Evolutionary conservation across 176 grass and related monocot genomes (phyloP).

Genomic region (Phoenix dactylifera): DNA sequence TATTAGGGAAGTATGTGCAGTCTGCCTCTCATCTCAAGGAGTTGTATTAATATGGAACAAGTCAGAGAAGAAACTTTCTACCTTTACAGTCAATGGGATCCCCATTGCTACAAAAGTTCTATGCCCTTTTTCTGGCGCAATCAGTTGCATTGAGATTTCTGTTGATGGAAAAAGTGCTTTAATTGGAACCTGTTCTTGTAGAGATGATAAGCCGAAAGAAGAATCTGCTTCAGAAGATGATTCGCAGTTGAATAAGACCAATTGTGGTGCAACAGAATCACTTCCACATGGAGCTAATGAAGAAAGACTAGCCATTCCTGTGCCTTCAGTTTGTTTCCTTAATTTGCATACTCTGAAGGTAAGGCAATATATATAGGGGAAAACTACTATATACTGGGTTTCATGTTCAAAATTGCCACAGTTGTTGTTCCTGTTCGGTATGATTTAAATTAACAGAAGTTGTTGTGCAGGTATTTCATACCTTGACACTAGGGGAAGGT

Average conservation of each 20-base stretch:
- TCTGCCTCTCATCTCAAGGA: constrained; percentile 79
- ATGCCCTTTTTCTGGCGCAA: constrained; percentile 56
- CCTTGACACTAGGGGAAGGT: constrained; percentile 43
- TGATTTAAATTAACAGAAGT: background rate
- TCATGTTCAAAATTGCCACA: background rate
- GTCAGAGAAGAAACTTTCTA: constrained; percentile 66
- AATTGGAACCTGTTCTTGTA: constrained; percentile 42
- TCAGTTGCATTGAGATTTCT: constrained; percentile 93
- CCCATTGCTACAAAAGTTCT: constrained; percentile 53
- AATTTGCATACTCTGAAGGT: constrained; percentile 91
- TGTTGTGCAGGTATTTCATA: constrained; percentile 53
- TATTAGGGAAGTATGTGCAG: constrained; percentile 42
- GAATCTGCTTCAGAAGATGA: constrained; percentile 25
- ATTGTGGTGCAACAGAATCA: background rate
- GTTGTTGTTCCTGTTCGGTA: background rate
- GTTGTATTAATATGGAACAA: constrained; percentile 86
- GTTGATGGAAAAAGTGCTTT: constrained; percentile 76
- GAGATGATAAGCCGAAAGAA: constrained; percentile 34
- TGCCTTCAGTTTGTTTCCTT: constrained; percentile 89
- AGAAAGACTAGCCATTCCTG: constrained; percentile 38
- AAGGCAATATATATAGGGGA: background rate
- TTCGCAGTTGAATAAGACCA: constrained; percentile 7
- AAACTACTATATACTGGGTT: background rate
- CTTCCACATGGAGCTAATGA: constrained; percentile 15
- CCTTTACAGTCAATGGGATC: constrained; percentile 91